Base-by-base conservation (phyloP, 176 grass and related monocot species). In the Bothriochloa decipiens region DNA sequence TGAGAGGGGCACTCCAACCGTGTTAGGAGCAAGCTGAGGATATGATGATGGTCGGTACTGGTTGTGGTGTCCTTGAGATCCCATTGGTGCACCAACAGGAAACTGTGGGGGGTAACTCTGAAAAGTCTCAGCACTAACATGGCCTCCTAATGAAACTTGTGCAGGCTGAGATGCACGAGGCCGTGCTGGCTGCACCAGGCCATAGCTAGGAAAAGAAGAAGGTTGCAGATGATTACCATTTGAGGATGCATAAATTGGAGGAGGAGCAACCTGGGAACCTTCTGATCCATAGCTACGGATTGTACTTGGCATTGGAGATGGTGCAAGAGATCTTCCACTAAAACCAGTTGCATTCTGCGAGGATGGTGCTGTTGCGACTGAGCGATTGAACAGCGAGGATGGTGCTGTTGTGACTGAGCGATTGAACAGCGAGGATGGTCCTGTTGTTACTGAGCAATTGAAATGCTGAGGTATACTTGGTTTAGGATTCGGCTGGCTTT, bases 81-180 rank as follows among this genome's bases (percentile, higher is more conserved):
- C 61, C 13, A 85, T 37, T 36, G 43, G 65, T 23, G 47, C 41
- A 32, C 11, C 43, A 20, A 45, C 27, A 78, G 28, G 74, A 77
- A 66, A 85, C 52, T 68, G 90, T 73, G 55, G 16, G 1, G 49
- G 60, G 62, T 60, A 27, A 43, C 73, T 87, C 73, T 67, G 68
- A 75, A 85, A 73, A 47, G 45, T 36, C 6, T 43, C 61, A 52
- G 60, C 42, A 66, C 14, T 50, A 49, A 32, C 26, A 11, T 49
- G 33, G 61, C 35, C 42, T 72, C 29, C 42, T 23, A 42, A 18
- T 57, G 67, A 68, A 23, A 40, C 43, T 72, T 55, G 57, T 79
- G 58, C 81, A 33, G 23, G 25, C 52, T 77, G 83, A 77, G 35
- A 50, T 65, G 37, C 42, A 72, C 7, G 13, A 84, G 1, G 16